Base-by-base conservation (phyloP, 225 moss, liverwort and hornwort species). In the Marchantia polymorpha region DNA sequence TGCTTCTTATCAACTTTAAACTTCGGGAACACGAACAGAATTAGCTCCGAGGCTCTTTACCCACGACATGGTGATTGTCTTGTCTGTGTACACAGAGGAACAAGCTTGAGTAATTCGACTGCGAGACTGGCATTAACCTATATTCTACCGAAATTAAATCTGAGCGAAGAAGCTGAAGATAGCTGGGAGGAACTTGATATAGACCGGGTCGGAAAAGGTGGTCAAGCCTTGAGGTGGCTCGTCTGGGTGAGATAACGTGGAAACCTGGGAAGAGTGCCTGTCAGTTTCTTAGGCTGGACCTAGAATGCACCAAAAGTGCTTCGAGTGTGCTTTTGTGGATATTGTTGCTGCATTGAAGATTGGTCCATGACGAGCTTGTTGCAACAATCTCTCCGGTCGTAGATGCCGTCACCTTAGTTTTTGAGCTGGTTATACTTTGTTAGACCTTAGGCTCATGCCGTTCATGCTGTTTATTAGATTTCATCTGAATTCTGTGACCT, bases 171-270 rank as follows among this genome's bases (percentile, higher is more conserved):
- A 88, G 84, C 86, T 49, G 94, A 93, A 82, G 96, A 97, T 31
- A 93, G 93, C 81, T 97, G 96, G 96, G 96, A 97, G 76, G 89
- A 82, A 51, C 82, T 97, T 23, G 92, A 94, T 8, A 89, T 90
- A 47, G 93, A 93, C 71, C 81, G 87, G 79, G 91, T 97, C 68
- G 94, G 93, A 20, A 87, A 92, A 83, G 96, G 96, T 31, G 94
- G 90, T 50, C 94, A 92, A 84, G 81, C 94, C 47, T 85, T 97
- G 83, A 80, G 90, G 82, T 97, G 96, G 96, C 88, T 97, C 74
- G 94, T 97, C 76, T 97, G 96, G 95, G 95, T 95, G 87, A 84
- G 83, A 76, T 61, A 13, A 29, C n/a, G 19, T 63, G 39, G 26
- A 30, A 14, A 17, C 47, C 19, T 70, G 13, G 7, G 4, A 30